Evolutionary conservation across 441 rosid species (phyloP), one percentile per base, ranked within the genome.

Genomic region (Croton laevigatus): DNA sequence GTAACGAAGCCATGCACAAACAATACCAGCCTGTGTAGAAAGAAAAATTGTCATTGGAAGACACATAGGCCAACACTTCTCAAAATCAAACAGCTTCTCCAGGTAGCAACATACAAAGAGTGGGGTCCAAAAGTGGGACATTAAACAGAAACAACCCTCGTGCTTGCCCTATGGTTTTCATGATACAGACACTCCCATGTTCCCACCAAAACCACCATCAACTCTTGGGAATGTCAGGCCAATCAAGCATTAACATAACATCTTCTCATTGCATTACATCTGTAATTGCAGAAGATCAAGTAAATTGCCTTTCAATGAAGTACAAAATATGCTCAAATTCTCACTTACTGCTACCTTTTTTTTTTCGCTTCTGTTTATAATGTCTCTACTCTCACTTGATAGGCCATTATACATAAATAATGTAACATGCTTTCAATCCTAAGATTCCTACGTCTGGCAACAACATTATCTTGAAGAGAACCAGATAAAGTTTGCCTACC

Each of bases 101-200:
- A 60, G 73, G 73, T 60, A 48, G 66, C 48, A 48, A 59, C 11
- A 11, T 19, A 59, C 58, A 46, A 49, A 14, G 48, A 46, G 22
- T 60, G 58, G 70, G 53, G 44, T 65, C 59, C 58, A 60, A 37
- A n/a, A 48, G 49, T 61, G 61, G 67, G 67, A 9, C 73, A 22
- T 23, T 22, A 37, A 11, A 52, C 59, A 37, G 5, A 14, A 34
- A 17, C 38, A 51, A 3, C 52, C 73, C 67, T 70, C 61, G 51
- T 52, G 74, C 61, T 27, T 49, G 40, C 8, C 55, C 5, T 10
- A 59, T 52, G 17, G 13, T 12, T 11, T 6, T n/a, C 42, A 34
- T 16, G 22, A 37, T 0, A 42, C 16, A 11, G 40, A 49, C 61
- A 61, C 19, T 27, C 42, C 65, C 73, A 70, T 37, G 52, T 51